These are phyloP conservation scores for Calonectria naviculata DNA, from an alignment of 2,329 filamentous ascomycete species.

Conservation along the genomic window DNA sequence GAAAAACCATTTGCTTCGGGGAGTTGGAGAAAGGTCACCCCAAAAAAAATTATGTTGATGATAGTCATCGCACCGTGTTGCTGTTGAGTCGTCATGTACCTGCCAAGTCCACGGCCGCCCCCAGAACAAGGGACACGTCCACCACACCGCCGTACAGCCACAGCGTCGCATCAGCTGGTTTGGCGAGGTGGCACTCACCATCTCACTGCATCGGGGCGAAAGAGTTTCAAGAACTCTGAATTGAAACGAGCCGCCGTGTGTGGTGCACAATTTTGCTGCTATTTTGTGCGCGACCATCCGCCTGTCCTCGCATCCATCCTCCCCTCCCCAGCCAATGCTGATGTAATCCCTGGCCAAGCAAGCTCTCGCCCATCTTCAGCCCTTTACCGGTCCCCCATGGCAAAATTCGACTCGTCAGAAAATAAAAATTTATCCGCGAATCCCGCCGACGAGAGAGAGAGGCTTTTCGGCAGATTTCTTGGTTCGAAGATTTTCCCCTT, in stretches of 20 bases:
- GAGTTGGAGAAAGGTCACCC: no score
- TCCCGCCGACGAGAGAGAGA: background rate
- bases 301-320: background rate
- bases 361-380: background rate
- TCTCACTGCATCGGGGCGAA: conserved; percentile 7
- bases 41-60: background rate
- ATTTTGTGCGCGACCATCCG: background rate
- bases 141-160: background rate
- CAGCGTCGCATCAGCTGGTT: conserved; percentile 6
- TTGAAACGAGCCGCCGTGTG: background rate
- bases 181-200: background rate
- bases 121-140: no score
- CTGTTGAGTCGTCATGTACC: background rate
- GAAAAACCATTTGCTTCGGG: background rate
- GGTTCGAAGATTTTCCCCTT: background rate
- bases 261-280: background rate
- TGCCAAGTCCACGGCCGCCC: background rate
- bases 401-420: background rate
- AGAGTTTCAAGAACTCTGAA: conserved; percentile 6
- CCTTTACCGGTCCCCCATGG: background rate
- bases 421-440: background rate
- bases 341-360: background rate
- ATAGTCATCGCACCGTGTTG: background rate
- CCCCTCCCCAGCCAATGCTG: background rate
- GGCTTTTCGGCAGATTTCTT: no score